Base-by-base conservation (phyloP, 371 early-diverging fungal genomes). In the Mortierella sp. region DNA sequence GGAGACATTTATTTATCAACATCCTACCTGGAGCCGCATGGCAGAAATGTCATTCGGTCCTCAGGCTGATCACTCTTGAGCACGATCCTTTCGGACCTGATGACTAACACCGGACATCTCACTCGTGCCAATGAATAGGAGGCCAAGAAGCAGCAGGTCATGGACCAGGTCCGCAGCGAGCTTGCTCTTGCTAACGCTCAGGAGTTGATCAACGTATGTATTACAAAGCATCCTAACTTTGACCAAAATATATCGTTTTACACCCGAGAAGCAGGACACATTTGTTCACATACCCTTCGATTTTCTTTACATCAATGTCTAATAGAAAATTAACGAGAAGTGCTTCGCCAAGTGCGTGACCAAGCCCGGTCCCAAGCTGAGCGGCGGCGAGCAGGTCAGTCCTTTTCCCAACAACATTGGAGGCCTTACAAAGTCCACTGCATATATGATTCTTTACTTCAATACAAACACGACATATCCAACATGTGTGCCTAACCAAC, bases 161-260 rank as follows among this genome's bases (percentile, higher is more conserved):
- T 95, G 94, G 94, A 97, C 78, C 95, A 95, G 90, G 94, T 97
- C 78, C 92, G 93, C 85, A 90, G 92, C 80, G 96, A 96, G 88
- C 90, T 97, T 75, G 97, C 97, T 50, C 89, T 97, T 80, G 95
- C 96, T 78, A 96, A 96, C 87, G 96, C 95, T 50, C 96, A 97
- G 90, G 97, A 97, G 86, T 92, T 97, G 65, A 93, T 96, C 77
- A 95, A 92, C 88, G 94, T 94, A 92, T 88, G 92, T 88, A 26
- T 47, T 60, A 4, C 21, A 16, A 24, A 63, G 21, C 24, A n/a
- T n/a, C n/a, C 24, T 55, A 11, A n/a, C 3, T 16, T 68, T 24
- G 68, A 34, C 68, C 38, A 10, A 3, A n/a, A 58, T 31, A 14
- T 28, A 55, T 19, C 4, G 58, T n/a, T n/a, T n/a, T 16, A 21